A percentile compares a stretch with the other conserved stretches of the same genome.
Evolutionary conservation across 2,329 filamentous ascomycete genomes (phyloP).

Genomic region (Colletotrichum liriopes): DNA sequence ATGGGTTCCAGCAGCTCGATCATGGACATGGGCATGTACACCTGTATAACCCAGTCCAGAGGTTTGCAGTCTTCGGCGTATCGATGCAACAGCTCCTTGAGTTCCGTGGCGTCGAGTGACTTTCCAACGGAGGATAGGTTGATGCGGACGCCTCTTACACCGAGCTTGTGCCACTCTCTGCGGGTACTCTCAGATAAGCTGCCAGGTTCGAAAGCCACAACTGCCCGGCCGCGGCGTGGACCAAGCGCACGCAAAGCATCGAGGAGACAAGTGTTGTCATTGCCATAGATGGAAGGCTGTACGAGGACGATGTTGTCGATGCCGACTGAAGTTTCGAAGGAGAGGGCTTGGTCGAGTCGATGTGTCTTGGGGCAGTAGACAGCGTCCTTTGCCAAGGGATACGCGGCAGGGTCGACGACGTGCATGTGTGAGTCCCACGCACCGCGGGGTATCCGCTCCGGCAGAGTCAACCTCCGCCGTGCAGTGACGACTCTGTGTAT

Average conservation of each 20-base stretch:
- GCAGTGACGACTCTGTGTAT: constrained; percentile 11
- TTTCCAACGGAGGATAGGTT: constrained; percentile 71
- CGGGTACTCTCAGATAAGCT: constrained; percentile 54
- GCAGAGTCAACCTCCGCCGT: constrained; percentile 34
- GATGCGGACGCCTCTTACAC: constrained; percentile 72
- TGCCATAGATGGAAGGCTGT: constrained; percentile 74
- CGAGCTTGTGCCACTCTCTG: constrained; percentile 68
- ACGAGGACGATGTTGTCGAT: constrained; percentile 72
- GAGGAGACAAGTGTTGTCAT: constrained; percentile 73
- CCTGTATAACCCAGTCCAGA: constrained; percentile 70
- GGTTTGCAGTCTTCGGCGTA: constrained; percentile 67
- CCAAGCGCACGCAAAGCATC: constrained; percentile 67
- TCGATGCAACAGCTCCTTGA: constrained; percentile 58
- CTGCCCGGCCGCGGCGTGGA: constrained; percentile 64
- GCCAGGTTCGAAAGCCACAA: constrained; percentile 70
- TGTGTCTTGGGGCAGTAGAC: constrained; percentile 67
- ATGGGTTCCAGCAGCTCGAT: constrained; percentile 65
- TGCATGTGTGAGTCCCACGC: constrained; percentile 78
- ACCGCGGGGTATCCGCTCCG: constrained; percentile 54
- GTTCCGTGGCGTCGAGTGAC: constrained; percentile 55
- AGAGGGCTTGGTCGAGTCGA: constrained; percentile 65
- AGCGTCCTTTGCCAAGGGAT: constrained; percentile 63
- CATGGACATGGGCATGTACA: constrained; percentile 69
- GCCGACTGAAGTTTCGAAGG: constrained; percentile 66
- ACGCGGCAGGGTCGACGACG: constrained; percentile 68